Evolutionary conservation across 495 filamentous ascomycete genomes (phyloP).

Genomic region (Hypoxylon fragiforme): DNA sequence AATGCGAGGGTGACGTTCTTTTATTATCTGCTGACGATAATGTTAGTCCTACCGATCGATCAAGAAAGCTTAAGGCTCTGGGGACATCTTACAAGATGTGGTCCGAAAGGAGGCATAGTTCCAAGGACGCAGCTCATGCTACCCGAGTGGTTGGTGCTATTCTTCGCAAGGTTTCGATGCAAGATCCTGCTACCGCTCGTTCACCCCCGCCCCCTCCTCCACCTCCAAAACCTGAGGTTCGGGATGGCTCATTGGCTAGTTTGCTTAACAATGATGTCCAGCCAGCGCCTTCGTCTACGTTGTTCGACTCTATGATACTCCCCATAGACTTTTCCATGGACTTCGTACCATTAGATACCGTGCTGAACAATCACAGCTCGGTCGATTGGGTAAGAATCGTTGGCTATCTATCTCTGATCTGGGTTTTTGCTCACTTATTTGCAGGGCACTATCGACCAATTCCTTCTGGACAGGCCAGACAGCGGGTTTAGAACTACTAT

Average conservation of each 20-base stretch:
- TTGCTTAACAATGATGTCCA: slow-evolving; percentile 36
- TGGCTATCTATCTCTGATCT: background rate
- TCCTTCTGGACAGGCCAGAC: slow-evolving; percentile 37
- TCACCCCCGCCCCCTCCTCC: slow-evolving; percentile 27
- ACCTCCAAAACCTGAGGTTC: slow-evolving; percentile 31
- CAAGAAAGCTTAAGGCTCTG: slow-evolving; percentile 42
- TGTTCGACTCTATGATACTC: slow-evolving; percentile 16
- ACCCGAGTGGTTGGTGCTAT: slow-evolving; percentile 44
- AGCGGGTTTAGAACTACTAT: slow-evolving; percentile 20
- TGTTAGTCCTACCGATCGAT: slow-evolving; percentile 31
- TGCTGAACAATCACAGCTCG: slow-evolving; percentile 34
- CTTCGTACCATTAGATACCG: slow-evolving; percentile 32
- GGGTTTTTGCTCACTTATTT: background rate
- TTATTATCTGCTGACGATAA: slow-evolving; percentile 1
- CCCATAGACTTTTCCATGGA: slow-evolving; percentile 28
- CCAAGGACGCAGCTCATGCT: slow-evolving; percentile 44
- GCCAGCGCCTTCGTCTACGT: slow-evolving; percentile 9
- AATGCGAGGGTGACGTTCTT: background rate
- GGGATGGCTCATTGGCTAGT: slow-evolving; percentile 32
- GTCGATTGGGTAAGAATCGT: slow-evolving; percentile 47
- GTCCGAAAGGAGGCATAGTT: slow-evolving; percentile 35
- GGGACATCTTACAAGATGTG: slow-evolving; percentile 46
- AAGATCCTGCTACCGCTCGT: slow-evolving; percentile 19
- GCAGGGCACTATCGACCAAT: slow-evolving; percentile 41
- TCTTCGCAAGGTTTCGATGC: slow-evolving; percentile 40